phyloP scores from a whole-genome alignment of 2,329 filamentous ascomycete genomes.

The Polytolypa hystricis region DNA sequence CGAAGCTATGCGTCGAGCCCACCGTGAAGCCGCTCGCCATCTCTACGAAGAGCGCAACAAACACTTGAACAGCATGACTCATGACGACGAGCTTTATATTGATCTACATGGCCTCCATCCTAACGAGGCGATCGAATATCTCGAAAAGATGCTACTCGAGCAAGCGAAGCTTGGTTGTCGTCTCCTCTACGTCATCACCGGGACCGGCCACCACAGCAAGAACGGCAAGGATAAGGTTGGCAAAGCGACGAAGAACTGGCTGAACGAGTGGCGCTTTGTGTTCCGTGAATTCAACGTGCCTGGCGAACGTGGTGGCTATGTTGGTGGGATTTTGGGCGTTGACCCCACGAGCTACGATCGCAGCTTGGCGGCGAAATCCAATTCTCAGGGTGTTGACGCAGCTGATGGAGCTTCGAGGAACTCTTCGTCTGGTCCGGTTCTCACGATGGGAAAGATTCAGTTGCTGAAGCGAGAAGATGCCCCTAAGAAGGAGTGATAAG shows the following conservation, averaged over 20 bases:
- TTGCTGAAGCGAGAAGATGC: slow-evolving; percentile 35
- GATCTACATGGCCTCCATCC: slow-evolving; percentile 98
- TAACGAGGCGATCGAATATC: slow-evolving; percentile 89
- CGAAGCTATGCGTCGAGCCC: slow-evolving; percentile 91
- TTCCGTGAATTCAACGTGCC: slow-evolving; percentile 95
- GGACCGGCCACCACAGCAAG: slow-evolving; percentile 94
- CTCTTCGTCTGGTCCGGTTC: slow-evolving; percentile 18
- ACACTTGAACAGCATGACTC: slow-evolving; percentile 37
- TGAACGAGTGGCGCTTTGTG: slow-evolving; percentile 92
- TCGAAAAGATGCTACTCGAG: slow-evolving; percentile 76
- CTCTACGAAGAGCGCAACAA: slow-evolving; percentile 92
- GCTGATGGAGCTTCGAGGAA: slow-evolving; percentile 16
- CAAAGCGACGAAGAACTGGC: slow-evolving; percentile 78
- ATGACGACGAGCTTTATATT: slow-evolving; percentile 67
- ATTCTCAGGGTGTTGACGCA: too few relatives aligned
- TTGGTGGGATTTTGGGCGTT: slow-evolving; percentile 54
- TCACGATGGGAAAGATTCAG: slow-evolving; percentile 35
- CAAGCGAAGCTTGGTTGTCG: slow-evolving; percentile 58
- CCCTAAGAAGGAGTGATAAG: too few relatives aligned
- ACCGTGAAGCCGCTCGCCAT: slow-evolving; percentile 82
- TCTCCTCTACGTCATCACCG: slow-evolving; percentile 90
- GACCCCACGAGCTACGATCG: slow-evolving; percentile 49
- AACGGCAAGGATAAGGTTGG: slow-evolving; percentile 98
- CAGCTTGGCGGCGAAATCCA: slow-evolving; percentile 22
- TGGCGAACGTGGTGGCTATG: slow-evolving; percentile 74